These are phyloP conservation scores for Filobasidium uniguttulatum DNA, from an alignment of 1,284 basidiomycete genomes.

Conservation along the genomic window DNA sequence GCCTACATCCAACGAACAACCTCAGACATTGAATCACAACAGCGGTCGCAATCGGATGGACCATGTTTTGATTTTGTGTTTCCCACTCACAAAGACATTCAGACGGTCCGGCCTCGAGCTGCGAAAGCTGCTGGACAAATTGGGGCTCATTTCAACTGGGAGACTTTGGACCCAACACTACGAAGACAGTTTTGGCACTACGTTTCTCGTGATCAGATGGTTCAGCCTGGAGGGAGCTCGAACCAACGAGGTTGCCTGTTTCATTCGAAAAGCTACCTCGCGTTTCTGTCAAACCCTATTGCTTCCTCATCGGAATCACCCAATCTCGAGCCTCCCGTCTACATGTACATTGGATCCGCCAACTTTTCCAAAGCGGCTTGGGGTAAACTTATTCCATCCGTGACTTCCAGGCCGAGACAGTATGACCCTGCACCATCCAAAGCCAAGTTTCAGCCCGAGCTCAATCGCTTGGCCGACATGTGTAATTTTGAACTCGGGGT, in stretches of 20 bases:
- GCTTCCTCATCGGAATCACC: too few species aligned
- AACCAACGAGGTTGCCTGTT: constrained; percentile 11
- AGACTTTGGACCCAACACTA: neutral
- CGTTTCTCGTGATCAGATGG: constrained; percentile 11
- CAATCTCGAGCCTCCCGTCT: constrained; percentile 5
- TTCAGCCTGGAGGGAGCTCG: neutral
- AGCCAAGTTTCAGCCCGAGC: neutral
- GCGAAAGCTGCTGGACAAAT: constrained; percentile 8
- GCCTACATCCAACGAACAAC: constrained; percentile 8
- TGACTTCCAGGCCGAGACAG: constrained; percentile 8
- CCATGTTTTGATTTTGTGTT: too few species aligned
- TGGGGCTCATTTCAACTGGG: constrained; percentile 12
- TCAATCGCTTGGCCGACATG: constrained; percentile 3
- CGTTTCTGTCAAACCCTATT: constrained; percentile 6
- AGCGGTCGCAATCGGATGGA: too few species aligned
- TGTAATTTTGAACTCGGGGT: constrained; percentile 14
- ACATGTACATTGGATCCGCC: constrained; percentile 14
- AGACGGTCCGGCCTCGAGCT: neutral
- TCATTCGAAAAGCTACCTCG: constrained; percentile 11
- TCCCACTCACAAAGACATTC: too few species aligned
- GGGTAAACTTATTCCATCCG: constrained; percentile 6
- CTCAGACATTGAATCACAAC: neutral
- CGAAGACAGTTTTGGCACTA: constrained; percentile 14
- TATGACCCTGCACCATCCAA: constrained; percentile 1
- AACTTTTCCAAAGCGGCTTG: constrained; percentile 15